phyloP scores from a whole-genome alignment of 768 basidiomycete genomes.

The Fibroporia radiculosa region DNA sequence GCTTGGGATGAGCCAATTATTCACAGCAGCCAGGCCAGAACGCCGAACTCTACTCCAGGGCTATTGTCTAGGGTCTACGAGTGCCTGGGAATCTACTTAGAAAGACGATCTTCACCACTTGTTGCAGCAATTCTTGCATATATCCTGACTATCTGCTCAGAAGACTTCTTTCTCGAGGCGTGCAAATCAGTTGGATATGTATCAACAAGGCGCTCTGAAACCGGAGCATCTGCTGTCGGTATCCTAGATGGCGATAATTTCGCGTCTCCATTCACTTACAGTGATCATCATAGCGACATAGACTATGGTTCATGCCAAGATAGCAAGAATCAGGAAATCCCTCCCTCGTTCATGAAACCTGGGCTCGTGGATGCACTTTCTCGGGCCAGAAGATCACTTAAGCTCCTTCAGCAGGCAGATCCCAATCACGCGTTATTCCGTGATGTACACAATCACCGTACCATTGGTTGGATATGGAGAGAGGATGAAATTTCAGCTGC shows the following conservation, averaged over 20 bases:
- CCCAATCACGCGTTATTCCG: slow-evolving; percentile 56
- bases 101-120: slow-evolving; percentile 38
- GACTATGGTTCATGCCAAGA: too few relatives aligned
- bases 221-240: neutral
- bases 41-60: slow-evolving; percentile 27
- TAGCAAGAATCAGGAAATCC: slow-evolving; percentile 33
- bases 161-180: slow-evolving; percentile 51
- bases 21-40: slow-evolving; percentile 4
- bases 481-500: slow-evolving; percentile 40
- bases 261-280: too few relatives aligned
- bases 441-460: slow-evolving; percentile 8
- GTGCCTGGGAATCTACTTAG: slow-evolving; percentile 45
- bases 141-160: slow-evolving; percentile 57
- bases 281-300: too few relatives aligned
- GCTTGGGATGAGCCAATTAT: neutral
- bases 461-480: slow-evolving; percentile 61
- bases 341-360: slow-evolving; percentile 55
- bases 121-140: slow-evolving; percentile 56
- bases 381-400: slow-evolving; percentile 62
- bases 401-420: slow-evolving; percentile 53
- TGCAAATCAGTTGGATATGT: slow-evolving; percentile 53
- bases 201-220: slow-evolving; percentile 1
- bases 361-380: slow-evolving; percentile 45
- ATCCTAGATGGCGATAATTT: too few relatives aligned
- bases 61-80: slow-evolving; percentile 59